phyloP scores from a whole-genome alignment of 306 rosid genomes.

The Rosa rugosa region DNA sequence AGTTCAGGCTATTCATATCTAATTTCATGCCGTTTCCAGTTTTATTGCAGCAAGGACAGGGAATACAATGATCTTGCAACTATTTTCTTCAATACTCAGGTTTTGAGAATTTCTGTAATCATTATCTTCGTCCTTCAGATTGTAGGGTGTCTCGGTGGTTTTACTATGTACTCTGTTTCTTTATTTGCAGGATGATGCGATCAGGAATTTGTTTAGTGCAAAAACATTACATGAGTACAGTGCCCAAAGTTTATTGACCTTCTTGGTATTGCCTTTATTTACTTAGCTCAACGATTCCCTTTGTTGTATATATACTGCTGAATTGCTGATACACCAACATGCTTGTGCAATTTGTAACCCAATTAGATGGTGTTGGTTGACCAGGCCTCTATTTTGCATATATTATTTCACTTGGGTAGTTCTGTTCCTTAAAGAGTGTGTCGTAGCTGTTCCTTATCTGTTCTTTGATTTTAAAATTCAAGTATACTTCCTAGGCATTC shows the following conservation, averaged over 20 bases:
- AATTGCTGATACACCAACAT: background rate
- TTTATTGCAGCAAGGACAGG: constrained; percentile 78
- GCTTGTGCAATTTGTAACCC: too few relatives aligned
- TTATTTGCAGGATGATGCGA: constrained; percentile 89
- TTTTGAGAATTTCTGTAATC: constrained; percentile 30
- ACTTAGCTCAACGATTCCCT: constrained; percentile 28
- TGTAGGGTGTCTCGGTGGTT: background rate
- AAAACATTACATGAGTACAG: constrained; percentile 95
- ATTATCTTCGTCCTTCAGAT: constrained; percentile 18
- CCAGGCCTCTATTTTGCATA: background rate
- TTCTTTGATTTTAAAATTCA: background rate
- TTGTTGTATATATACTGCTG: background rate
- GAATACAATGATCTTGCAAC: constrained; percentile 99
- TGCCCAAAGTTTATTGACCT: constrained; percentile 89
- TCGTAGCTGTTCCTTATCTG: background rate
- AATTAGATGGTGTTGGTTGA: background rate
- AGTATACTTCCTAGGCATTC: background rate
- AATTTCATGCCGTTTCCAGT: constrained; percentile 49
- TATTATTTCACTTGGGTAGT: background rate
- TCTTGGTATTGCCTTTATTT: constrained; percentile 60
- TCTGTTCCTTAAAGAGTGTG: background rate
- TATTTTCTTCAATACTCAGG: constrained; percentile 97
- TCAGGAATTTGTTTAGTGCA: constrained; percentile 97
- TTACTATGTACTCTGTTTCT: constrained; percentile 12
- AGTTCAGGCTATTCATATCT: constrained; percentile 13